Base-by-base conservation (phyloP, 352 stramenopile genomes). In the Phytophthora pistaciae region DNA sequence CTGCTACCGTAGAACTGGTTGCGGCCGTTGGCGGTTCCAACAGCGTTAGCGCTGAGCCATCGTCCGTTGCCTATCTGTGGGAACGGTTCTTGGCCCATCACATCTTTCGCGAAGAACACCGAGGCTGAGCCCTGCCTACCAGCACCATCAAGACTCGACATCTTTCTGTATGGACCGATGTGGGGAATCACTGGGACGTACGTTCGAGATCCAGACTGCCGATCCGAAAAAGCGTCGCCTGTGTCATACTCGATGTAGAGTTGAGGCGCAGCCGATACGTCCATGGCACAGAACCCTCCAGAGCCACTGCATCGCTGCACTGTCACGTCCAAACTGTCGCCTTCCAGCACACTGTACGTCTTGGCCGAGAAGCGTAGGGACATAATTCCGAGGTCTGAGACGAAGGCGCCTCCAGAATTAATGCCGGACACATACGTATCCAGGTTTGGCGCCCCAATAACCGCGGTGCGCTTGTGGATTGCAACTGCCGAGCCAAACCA, bases 401-500 rank as follows among this genome's bases (percentile, higher is more conserved):
- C 83, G 50, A 97, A 92, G 0, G 85, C 97, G n/a, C 94, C 93
- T 16, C 97, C 97, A 18, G 93, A 91, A 71, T 99, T 99, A 59
- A 91, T 87, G 11, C 87, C 85, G 18, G 93, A 87, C 36, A 95
- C 88, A 27, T 96, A 87, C 1, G 90, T 95, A 70, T 99, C 96
- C 20, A 97, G 77, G 60, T 99, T 99, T 1, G 94, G 91, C 2
- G 94, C 87, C 36, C 96, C 96, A 16, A 98, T 76, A n/a, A 97
- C 84, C 4, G 93, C 96, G 13, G 84, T 91, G 13, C 88, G 85
- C 25, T 94, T 80, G 50, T 96, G 67, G 27, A 99, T 62, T 4
- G 92, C 88, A 4, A 98, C 87, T 25, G 83, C 77, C 2, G 78
- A 78, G 10, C 94, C 97, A 61, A 98, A 97, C 70, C 83, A 96